phyloP scores from a whole-genome alignment of 306 rosid species.

The Gleditsia sinensis region DNA sequence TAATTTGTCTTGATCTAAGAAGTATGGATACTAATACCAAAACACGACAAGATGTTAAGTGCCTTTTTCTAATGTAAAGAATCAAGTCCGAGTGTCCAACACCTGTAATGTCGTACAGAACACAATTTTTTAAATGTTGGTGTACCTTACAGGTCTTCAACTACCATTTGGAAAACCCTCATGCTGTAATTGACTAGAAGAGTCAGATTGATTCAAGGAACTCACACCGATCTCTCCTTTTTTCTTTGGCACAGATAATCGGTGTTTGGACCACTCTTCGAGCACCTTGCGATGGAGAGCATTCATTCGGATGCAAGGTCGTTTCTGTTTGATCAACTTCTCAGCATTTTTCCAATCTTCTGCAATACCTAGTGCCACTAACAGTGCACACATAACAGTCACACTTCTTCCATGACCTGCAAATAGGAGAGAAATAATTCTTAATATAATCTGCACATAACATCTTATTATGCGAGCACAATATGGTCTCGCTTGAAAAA shows the following conservation, averaged over 20 bases:
- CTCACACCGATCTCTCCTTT: slow-evolving; percentile 19
- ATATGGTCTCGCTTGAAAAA: neutral
- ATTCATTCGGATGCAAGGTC: slow-evolving; percentile 79
- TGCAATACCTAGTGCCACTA: slow-evolving; percentile 76
- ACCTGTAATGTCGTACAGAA: no score
- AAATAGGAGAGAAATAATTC: neutral
- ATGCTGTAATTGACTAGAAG: slow-evolving; percentile 25
- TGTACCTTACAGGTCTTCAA: no score
- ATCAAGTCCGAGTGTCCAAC: no score
- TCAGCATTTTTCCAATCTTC: slow-evolving; percentile 96
- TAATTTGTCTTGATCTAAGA: no score
- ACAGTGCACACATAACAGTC: slow-evolving; percentile 85
- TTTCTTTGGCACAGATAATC: slow-evolving; percentile 57
- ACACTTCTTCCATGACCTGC: slow-evolving; percentile 97
- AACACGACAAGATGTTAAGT: no score
- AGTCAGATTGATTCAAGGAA: slow-evolving; percentile 22
- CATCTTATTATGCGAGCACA: slow-evolving; percentile 13
- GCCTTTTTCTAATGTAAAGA: no score
- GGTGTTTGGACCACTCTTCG: slow-evolving; percentile 86
- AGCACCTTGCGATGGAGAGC: slow-evolving; percentile 73
- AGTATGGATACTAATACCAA: no score
- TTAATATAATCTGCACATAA: no score
- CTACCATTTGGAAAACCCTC: slow-evolving; percentile 16
- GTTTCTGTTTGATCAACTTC: slow-evolving; percentile 66
- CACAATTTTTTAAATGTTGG: no score